These are phyloP conservation scores for Agrocybe praecox DNA, from an alignment of 768 basidiomycete genomes.

Conservation along the genomic window DNA sequence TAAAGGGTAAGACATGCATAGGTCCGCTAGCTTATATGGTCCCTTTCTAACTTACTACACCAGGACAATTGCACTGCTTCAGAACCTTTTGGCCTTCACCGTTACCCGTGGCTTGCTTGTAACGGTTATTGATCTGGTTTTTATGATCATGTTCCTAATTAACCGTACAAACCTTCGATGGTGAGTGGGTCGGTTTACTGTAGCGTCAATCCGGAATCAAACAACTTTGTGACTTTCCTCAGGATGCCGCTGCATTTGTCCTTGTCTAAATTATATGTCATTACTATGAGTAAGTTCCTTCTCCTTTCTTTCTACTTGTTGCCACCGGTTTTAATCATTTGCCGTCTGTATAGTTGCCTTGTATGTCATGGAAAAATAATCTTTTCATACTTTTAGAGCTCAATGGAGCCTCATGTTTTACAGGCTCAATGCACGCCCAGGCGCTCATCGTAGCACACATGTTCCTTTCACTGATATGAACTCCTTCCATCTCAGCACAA, in stretches of 20 bases:
- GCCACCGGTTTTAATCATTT: background rate
- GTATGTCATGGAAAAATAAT: too few relatives aligned
- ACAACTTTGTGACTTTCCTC: background rate
- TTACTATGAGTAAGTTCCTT: conserved; percentile 2
- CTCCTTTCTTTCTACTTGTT: background rate
- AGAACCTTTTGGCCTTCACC: background rate
- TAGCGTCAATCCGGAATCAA: too few relatives aligned
- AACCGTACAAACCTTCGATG: background rate
- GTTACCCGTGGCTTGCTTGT: background rate
- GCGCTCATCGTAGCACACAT: background rate
- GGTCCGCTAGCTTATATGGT: background rate
- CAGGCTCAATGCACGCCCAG: background rate
- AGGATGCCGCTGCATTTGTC: conserved; percentile 2
- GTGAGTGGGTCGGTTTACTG: background rate
- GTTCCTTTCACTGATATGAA: background rate
- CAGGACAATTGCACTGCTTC: background rate
- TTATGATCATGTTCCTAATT: background rate
- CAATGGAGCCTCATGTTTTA: too few relatives aligned
- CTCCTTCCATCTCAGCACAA: background rate
- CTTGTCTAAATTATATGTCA: conserved; percentile 3
- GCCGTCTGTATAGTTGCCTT: background rate
- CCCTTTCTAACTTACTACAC: background rate
- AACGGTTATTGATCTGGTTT: background rate
- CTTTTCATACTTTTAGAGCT: too few relatives aligned
- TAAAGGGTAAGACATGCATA: background rate